phyloP scores from a whole-genome alignment of 208 protist genomes.

The Vickermania spadyakhi region DNA sequence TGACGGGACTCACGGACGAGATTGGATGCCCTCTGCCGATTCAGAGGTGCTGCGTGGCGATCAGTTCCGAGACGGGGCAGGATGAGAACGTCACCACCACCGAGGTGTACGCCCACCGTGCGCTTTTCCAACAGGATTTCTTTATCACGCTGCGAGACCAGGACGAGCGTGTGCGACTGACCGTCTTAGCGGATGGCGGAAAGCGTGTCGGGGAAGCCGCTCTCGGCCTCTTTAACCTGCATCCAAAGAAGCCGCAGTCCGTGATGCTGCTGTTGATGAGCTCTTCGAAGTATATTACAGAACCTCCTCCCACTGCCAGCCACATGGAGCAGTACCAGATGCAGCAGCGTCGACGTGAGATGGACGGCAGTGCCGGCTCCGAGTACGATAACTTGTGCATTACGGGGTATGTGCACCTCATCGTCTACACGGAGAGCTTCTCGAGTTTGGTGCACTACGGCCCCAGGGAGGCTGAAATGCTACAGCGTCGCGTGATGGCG shows the following conservation, averaged over 20 bases:
- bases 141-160: conserved; percentile 11
- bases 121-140: conserved; percentile 19
- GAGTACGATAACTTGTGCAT: background rate
- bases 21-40: conserved; percentile 26
- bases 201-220: background rate
- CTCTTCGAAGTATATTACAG: conserved; percentile 19
- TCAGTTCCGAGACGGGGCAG: conserved; percentile 2
- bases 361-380: background rate
- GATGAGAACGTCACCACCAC: conserved; percentile 8
- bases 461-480: conserved; percentile 18
- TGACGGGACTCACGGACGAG: conserved; percentile 32
- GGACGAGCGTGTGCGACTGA: background rate
- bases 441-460: conserved; percentile 23
- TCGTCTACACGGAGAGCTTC: conserved; percentile 37
- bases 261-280: background rate
- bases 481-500: conserved; percentile 50
- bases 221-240: background rate
- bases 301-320: conserved; percentile 16
- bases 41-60: conserved; percentile 16
- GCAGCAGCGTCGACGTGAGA: background rate
- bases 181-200: background rate
- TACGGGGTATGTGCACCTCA: conserved; percentile 16
- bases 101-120: conserved; percentile 14
- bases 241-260: background rate
- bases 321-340: conserved; percentile 14